Conservation (phyloP, 106 monocot species). For the Dendrobium huoshanense region DNA sequence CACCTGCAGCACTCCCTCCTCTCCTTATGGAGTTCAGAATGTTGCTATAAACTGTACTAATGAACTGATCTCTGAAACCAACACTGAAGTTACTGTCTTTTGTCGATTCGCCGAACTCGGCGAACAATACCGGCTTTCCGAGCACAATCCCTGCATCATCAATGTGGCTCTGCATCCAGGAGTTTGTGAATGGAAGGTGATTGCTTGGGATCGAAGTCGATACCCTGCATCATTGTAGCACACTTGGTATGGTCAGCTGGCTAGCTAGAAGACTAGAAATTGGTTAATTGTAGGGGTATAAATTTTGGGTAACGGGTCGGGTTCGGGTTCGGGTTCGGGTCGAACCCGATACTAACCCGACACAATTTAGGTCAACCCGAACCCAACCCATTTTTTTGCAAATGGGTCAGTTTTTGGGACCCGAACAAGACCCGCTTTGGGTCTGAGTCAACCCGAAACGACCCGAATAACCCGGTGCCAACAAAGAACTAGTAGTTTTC, state of each 20-base stretch:
- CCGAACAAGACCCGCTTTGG: no score
- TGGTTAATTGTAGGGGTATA: no score
- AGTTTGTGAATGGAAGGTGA: constrained; percentile 35
- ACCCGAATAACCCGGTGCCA: no score
- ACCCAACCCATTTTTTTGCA: no score
- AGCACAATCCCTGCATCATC: constrained; percentile 51
- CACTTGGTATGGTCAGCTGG: neutral
- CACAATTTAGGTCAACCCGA: no score
- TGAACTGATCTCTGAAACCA: constrained; percentile 48
- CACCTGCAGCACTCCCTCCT: constrained; percentile 54
- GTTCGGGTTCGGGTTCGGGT: no score
- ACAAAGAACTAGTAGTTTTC: no score
- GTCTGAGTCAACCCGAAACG: no score
- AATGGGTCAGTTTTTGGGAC: no score
- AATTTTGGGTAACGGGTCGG: no score
- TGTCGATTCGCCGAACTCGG: constrained; percentile 58
- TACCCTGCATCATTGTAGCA: constrained; percentile 21
- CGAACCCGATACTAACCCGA: no score
- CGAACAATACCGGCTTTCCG: constrained; percentile 58
- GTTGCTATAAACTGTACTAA: constrained; percentile 41
- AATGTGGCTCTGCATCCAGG: constrained; percentile 77
- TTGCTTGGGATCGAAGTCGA: constrained; percentile 17
- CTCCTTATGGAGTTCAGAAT: constrained; percentile 41
- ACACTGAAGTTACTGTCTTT: constrained; percentile 35
- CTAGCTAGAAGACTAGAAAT: neutral